A percentile compares a stretch with the other conserved stretches of the same genome.
Conservation (phyloP, 1,284 basidiomycete species). For the Exsudoporus floridanus region DNA sequence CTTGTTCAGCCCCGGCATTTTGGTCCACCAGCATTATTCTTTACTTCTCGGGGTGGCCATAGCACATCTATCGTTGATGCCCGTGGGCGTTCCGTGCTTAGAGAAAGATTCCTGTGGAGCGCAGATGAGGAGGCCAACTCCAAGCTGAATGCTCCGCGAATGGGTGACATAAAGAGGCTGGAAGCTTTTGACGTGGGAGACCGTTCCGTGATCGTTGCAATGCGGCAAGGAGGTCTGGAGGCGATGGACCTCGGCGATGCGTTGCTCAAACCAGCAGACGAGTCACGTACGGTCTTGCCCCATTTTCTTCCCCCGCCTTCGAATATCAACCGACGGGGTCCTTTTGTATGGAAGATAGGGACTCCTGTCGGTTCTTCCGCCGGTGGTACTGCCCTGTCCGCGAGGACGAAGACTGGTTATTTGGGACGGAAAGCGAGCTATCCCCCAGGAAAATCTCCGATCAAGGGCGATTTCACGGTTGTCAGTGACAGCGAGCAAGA, state of each 20-base stretch:
- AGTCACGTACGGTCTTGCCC: slow-evolving; percentile 66
- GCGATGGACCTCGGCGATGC: slow-evolving; percentile 76
- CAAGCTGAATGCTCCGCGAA: slow-evolving; percentile 40
- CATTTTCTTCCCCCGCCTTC: slow-evolving; percentile 61
- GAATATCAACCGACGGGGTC: slow-evolving; percentile 61
- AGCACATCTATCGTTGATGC: slow-evolving; percentile 83
- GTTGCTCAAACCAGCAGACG: slow-evolving; percentile 70
- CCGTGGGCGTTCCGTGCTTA: slow-evolving; percentile 76
- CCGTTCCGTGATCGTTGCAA: slow-evolving; percentile 72
- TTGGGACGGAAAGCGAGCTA: slow-evolving; percentile 52
- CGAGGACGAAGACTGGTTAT: slow-evolving; percentile 40
- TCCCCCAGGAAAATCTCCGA: slow-evolving; percentile 47
- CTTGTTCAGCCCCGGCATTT: slow-evolving; percentile 79
- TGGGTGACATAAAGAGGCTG: slow-evolving; percentile 77
- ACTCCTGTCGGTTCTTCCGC: slow-evolving; percentile 53
- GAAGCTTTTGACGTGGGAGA: slow-evolving; percentile 75
- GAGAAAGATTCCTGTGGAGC: slow-evolving; percentile 77
- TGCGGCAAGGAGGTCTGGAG: slow-evolving; percentile 80
- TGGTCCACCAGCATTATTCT: slow-evolving; percentile 84
- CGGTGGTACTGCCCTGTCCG: slow-evolving; percentile 41
- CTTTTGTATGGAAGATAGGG: slow-evolving; percentile 79
- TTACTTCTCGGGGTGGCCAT: slow-evolving; percentile 79
- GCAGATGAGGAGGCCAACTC: slow-evolving; percentile 55
- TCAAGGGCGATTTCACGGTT: slow-evolving; percentile 50
- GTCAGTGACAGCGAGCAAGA: slow-evolving; percentile 54